Evolutionary conservation across 257 asterid genomes (phyloP).

Genomic region (Penstemon davidsonii): DNA sequence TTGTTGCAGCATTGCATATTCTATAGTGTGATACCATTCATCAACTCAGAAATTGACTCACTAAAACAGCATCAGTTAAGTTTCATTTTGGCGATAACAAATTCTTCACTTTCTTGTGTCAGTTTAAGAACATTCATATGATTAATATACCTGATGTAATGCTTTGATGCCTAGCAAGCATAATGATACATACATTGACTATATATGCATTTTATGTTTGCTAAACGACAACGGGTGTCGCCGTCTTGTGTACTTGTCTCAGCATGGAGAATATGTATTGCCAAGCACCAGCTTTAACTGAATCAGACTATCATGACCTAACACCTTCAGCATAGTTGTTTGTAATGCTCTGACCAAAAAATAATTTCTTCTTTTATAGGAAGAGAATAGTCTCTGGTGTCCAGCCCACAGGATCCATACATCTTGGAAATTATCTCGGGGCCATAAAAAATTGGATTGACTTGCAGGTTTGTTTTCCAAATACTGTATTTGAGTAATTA

Average conservation of each 20-base stretch:
- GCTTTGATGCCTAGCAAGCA: background rate
- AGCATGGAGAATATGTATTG: background rate
- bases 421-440: conserved; percentile 92
- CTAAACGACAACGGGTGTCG: background rate
- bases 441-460: conserved; percentile 93
- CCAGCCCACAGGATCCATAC: conserved; percentile 99
- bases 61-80: background rate
- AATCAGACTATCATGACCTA: conserved; percentile 12
- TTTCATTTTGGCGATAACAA: background rate
- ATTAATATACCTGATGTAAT: background rate
- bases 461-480: conserved; percentile 62
- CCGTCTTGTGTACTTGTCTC: conserved; percentile 5
- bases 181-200: background rate
- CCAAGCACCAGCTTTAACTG: background rate
- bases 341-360: conserved; percentile 14
- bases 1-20: background rate
- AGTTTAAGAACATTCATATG: background rate
- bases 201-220: background rate
- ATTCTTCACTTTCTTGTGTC: background rate
- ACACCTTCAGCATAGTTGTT: conserved; percentile 8
- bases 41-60: background rate
- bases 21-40: background rate
- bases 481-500: conserved; percentile 16
- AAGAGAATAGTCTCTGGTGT: conserved; percentile 97
- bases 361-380: conserved; percentile 43